phyloP scores from a whole-genome alignment of 2,329 filamentous ascomycete genomes.

The Paecilomyces fulvus region DNA sequence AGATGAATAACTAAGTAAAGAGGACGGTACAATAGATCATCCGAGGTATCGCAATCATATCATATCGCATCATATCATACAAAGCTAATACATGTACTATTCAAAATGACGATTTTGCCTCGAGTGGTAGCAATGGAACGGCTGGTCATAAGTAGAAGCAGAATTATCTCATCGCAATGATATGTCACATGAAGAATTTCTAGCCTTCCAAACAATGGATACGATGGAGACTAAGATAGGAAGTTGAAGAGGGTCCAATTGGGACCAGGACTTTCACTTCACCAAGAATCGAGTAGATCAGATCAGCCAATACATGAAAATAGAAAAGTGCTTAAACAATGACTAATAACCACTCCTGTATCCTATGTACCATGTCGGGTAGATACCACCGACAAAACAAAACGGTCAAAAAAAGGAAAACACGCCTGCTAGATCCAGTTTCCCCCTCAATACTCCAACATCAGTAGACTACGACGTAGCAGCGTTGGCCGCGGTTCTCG shows the following conservation, averaged over 20 bases:
- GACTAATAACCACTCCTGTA: background rate
- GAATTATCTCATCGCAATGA: too few relatives aligned
- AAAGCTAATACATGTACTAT: too few relatives aligned
- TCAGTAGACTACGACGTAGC: background rate
- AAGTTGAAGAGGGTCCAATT: background rate
- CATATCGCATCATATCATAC: too few relatives aligned
- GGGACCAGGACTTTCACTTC: background rate
- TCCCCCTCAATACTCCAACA: background rate
- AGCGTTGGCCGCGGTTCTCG: conserved; percentile 12
- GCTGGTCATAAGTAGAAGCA: too few relatives aligned
- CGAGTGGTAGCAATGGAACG: too few relatives aligned
- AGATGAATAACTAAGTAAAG: too few relatives aligned
- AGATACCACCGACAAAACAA: background rate
- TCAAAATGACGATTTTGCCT: too few relatives aligned
- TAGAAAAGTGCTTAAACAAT: background rate
- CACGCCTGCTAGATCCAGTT: background rate
- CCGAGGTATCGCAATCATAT: too few relatives aligned
- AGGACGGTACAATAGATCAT: too few relatives aligned
- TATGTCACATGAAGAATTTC: too few relatives aligned
- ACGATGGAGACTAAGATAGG: background rate
- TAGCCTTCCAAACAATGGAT: too few relatives aligned
- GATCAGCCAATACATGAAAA: background rate
- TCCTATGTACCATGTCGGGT: background rate
- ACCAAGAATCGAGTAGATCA: background rate
- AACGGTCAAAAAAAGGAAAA: background rate